Evolutionary conservation across 495 filamentous ascomycete species (phyloP).

Genomic region (Penicillium soppii): DNA sequence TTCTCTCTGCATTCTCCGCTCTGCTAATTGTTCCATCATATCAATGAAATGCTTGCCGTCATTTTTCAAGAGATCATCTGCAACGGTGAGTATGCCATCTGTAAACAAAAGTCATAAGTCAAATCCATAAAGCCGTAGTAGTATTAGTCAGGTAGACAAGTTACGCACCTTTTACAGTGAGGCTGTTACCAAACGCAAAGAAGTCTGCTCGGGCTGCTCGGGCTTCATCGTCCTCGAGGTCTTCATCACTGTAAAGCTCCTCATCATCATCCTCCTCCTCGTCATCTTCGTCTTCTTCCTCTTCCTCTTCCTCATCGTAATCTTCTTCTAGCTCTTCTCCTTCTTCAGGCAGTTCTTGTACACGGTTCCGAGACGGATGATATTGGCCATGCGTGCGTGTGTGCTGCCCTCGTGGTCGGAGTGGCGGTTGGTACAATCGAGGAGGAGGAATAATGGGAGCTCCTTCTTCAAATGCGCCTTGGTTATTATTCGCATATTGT

Average conservation of each 20-base stretch:
- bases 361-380: slow-evolving; percentile 49
- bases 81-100: slow-evolving; percentile 98
- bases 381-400: slow-evolving; percentile 46
- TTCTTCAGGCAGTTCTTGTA: slow-evolving; percentile 66
- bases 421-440: slow-evolving; percentile 49
- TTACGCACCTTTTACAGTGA: slow-evolving; percentile 88
- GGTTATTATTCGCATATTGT: slow-evolving; percentile 91
- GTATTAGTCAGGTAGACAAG: not conserved
- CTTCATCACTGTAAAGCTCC: slow-evolving; percentile 56
- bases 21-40: slow-evolving; percentile 99
- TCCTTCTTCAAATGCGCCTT: slow-evolving; percentile 56
- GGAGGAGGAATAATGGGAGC: slow-evolving; percentile 66
- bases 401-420: slow-evolving; percentile 44
- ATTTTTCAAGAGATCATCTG: slow-evolving; percentile 97
- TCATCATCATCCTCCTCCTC: slow-evolving; percentile 49
- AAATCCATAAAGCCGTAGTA: not conserved
- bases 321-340: slow-evolving; percentile 62
- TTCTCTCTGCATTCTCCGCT: slow-evolving; percentile 94
- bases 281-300: slow-evolving; percentile 57
- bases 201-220: slow-evolving; percentile 68
- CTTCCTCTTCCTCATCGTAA: slow-evolving; percentile 50
- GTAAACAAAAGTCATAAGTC: slow-evolving; percentile 24
- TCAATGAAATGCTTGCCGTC: slow-evolving; percentile 99
- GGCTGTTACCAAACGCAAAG: slow-evolving; percentile 94
- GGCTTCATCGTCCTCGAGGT: slow-evolving; percentile 51